These are phyloP conservation scores for Fragaria vesca DNA, from an alignment of 306 rosid species.

Conservation along the genomic window DNA sequence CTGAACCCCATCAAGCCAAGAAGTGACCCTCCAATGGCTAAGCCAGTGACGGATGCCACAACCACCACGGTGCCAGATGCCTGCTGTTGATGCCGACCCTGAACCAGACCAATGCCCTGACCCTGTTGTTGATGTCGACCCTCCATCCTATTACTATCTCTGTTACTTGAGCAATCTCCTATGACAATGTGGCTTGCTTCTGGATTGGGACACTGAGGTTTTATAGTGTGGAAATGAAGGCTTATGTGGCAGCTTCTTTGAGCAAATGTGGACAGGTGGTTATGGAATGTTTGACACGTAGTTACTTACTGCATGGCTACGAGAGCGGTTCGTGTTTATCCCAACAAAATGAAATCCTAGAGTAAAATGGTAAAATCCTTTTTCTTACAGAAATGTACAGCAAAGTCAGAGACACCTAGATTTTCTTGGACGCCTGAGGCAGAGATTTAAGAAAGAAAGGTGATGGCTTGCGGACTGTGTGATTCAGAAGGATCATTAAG, in stretches of 20 bases:
- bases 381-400: neutral
- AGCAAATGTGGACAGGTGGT: neutral
- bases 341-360: neutral
- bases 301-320: neutral
- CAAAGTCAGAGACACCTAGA: slow-evolving; percentile 19
- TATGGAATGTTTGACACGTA: neutral
- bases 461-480: slow-evolving; percentile 76
- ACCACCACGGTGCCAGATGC: neutral
- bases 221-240: neutral
- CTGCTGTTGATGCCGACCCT: slow-evolving; percentile 1
- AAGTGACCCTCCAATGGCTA: slow-evolving; percentile 27
- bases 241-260: neutral
- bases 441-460: slow-evolving; percentile 63
- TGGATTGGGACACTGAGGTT: neutral
- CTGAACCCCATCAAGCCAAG: slow-evolving; percentile 31
- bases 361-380: neutral
- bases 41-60: slow-evolving; percentile 4
- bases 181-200: neutral
- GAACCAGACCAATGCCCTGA: neutral
- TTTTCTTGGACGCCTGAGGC: slow-evolving; percentile 56
- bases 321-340: neutral
- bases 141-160: neutral
- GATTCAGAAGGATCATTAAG: slow-evolving; percentile 61
- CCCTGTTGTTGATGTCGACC: neutral
- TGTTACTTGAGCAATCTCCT: neutral